phyloP scores from a whole-genome alignment of 2,329 filamentous ascomycete species.

The Rosellinia necatrix region DNA sequence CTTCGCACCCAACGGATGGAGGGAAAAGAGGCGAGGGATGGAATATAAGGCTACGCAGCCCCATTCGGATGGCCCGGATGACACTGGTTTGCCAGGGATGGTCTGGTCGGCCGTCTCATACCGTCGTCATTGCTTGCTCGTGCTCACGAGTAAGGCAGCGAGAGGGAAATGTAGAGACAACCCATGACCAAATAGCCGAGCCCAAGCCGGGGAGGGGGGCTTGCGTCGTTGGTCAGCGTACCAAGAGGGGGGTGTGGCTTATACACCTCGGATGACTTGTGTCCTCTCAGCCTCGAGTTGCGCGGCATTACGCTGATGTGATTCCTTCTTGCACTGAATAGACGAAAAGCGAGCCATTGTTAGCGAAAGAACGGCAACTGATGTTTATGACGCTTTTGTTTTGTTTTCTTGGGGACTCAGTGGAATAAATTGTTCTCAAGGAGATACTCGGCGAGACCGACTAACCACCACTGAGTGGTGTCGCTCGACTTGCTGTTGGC shows the following conservation, averaged over 20 bases:
- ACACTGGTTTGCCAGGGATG: neutral
- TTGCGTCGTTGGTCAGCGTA: neutral
- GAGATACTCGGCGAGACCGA: conserved; percentile 46
- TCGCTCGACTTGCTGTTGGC: neutral
- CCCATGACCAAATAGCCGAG: no score
- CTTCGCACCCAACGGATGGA: neutral
- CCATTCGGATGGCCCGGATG: neutral
- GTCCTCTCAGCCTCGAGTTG: conserved; percentile 93
- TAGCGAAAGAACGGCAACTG: conserved; percentile 25
- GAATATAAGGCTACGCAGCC: neutral
- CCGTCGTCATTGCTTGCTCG: neutral
- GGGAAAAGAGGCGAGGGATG: neutral
- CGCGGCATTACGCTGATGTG: conserved; percentile 89
- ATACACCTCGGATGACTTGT: conserved; percentile 90
- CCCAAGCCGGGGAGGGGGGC: no score
- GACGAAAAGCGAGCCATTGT: conserved; percentile 44
- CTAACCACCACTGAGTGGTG: conserved; percentile 46
- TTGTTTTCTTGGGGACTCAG: no score
- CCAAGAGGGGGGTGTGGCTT: conserved; percentile 40
- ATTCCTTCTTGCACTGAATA: conserved; percentile 87
- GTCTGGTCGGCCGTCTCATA: neutral
- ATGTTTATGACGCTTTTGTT: neutral
- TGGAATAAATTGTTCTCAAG: conserved; percentile 29
- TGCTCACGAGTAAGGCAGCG: neutral
- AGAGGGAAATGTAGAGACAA: neutral